Conservation (phyloP, 768 basidiomycete genomes). For the Termitomyces eurrhizus region DNA sequence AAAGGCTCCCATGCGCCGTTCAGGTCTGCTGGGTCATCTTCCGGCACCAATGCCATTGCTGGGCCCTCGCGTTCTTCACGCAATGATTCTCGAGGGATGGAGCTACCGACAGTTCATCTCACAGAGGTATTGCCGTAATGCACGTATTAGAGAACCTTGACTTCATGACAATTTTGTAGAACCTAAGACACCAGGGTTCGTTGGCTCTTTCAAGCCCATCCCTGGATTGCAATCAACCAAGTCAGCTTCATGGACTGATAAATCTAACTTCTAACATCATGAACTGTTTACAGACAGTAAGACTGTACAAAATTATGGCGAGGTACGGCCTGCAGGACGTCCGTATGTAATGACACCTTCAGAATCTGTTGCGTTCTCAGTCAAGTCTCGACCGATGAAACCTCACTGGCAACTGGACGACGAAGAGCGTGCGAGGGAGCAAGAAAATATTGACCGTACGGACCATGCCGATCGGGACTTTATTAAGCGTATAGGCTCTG, state of each 20-base stretch:
- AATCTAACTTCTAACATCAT: background rate
- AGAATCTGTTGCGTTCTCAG: background rate
- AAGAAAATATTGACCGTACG: constrained; percentile 1
- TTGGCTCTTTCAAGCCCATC: constrained; percentile 3
- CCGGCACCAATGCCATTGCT: background rate
- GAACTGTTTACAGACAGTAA: constrained; percentile 7
- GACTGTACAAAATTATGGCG: background rate
- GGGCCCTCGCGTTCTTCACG: background rate
- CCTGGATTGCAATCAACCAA: constrained; percentile 6
- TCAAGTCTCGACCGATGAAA: constrained; percentile 10
- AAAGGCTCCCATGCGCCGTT: constrained; percentile 3
- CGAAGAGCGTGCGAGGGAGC: constrained; percentile 10
- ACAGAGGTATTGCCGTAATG: background rate
- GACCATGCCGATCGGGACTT: constrained; percentile 11
- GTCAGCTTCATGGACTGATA: constrained; percentile 1
- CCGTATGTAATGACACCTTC: constrained; percentile 10
- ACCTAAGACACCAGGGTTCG: background rate
- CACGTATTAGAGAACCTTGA: background rate
- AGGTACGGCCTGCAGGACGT: constrained; percentile 5
- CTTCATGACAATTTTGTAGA: background rate
- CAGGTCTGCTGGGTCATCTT: background rate
- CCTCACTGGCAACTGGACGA: constrained; percentile 18
- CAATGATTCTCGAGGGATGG: background rate
- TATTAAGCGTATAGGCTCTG: constrained; percentile 12
- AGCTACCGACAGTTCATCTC: background rate